Evolutionary conservation across 257 asterid species (phyloP).

Genomic region (Nicotiana sylvestris): DNA sequence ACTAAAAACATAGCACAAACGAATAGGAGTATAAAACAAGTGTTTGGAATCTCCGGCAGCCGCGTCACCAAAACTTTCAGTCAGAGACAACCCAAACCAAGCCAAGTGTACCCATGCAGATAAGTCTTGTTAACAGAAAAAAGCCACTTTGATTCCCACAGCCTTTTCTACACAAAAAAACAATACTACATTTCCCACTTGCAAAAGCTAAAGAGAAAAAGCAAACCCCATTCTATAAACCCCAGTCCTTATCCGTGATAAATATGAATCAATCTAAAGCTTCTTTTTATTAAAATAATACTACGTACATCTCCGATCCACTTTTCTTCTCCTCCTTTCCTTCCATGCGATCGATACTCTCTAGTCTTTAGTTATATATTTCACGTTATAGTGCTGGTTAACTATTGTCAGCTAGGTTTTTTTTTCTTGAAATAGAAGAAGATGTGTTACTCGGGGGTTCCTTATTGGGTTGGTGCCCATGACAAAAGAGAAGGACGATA

Average conservation of each 20-base stretch:
- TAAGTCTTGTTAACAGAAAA: not conserved
- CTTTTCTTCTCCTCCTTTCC: not conserved
- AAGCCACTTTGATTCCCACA: not conserved
- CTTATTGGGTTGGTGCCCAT: not conserved
- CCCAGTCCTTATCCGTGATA: not conserved
- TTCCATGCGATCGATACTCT: not conserved
- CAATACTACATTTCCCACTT: conserved; percentile 4
- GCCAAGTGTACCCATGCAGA: conserved; percentile 14
- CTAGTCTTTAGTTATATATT: not conserved
- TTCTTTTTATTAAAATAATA: not conserved
- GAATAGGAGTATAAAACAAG: conserved; percentile 11
- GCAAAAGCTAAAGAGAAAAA: conserved; percentile 9
- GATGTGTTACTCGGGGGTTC: conserved; percentile 27
- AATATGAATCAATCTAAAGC: conserved; percentile 14
- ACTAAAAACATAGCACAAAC: not conserved
- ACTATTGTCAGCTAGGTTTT: conserved; percentile 14
- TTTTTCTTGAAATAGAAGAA: not conserved
- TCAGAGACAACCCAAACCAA: not conserved
- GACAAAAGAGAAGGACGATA: not conserved
- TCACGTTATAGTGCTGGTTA: not conserved
- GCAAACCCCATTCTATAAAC: too few species aligned
- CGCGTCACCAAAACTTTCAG: conserved; percentile 21
- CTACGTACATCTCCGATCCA: not conserved
- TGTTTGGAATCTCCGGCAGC: conserved; percentile 14
- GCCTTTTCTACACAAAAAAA: not conserved